Evolutionary conservation across 164 flowering plant genomes (phyloP), one percentile per base, ranked within the genome.

Genomic region (Litsea cubeba): DNA sequence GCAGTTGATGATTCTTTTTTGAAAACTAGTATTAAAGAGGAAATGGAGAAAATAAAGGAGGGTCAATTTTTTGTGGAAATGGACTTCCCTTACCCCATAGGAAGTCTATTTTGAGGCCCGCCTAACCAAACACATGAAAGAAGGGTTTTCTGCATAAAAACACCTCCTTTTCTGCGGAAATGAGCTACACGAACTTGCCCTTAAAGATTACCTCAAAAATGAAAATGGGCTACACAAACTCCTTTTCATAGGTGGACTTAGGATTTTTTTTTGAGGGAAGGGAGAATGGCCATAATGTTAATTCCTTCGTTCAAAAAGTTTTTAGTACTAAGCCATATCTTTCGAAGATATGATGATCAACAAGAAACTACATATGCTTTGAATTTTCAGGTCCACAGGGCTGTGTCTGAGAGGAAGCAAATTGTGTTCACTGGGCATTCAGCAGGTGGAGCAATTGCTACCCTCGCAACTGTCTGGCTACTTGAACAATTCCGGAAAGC

Each of bases 341-440:
- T 15, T 15, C 18, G 60, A 54, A 15, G 7, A 17, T 14, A 54
- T 3, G 60, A 54, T 54, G 12, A 17, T 54, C 2, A 14, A 20
- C 60, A 15, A 54, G 60, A 54, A 54, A 54, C 17, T 20, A 15
- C 0, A 15, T 2, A 15, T 54, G 15, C 72, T 24, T 67, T 49
- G 64, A 72, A 51, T 67, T 79, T 69, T 68, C 85, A 92, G 97
- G 93, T 92, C 65, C 77, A 70, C 20, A 83, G 73, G 51, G 91
- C 88, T 51, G 68, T 81, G 70, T 54, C 22, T 17, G 79, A 82
- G n/a, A 70, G 68, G 15, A 93, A 82, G 84, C 85, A 78, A 54
- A 68, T 89, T 65, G 82, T 91, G 10, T 90, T 93, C 69, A 79
- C 98, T n/a, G 98, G 98, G 22, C 95, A 90, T 71, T 91, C 97